Evolutionary conservation across 1,284 basidiomycete genomes (phyloP).

Genomic region (Ceratobasidium sp.): DNA sequence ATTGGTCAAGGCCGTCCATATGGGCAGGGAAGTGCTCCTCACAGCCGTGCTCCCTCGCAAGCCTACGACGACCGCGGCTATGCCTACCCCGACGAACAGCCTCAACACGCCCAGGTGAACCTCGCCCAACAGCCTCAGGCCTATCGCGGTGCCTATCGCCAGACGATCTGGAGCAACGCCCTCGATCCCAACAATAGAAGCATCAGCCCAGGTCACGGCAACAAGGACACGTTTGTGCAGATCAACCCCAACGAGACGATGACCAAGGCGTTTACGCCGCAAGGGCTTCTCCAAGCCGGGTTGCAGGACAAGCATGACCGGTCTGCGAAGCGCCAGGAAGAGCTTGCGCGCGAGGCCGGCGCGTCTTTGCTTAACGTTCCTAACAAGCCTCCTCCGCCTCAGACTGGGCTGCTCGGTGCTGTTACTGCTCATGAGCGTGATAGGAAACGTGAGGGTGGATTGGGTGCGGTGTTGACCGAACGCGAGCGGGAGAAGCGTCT

Average conservation of each 20-base stretch:
- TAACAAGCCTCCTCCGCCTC: constrained; percentile 93
- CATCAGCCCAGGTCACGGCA: constrained; percentile 57
- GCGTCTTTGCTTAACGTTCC: constrained; percentile 94
- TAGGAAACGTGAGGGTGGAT: constrained; percentile 92
- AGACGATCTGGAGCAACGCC: constrained; percentile 85
- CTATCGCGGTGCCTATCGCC: constrained; percentile 57
- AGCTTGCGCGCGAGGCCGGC: constrained; percentile 90
- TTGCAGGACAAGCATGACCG: constrained; percentile 96
- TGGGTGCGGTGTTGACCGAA: constrained; percentile 94
- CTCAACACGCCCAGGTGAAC: constrained; percentile 48
- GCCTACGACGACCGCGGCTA: constrained; percentile 58
- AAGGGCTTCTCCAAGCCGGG: constrained; percentile 94
- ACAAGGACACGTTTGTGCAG: constrained; percentile 83
- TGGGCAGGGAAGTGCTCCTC: constrained; percentile 16
- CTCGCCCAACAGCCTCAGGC: constrained; percentile 35
- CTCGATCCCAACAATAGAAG: constrained; percentile 75
- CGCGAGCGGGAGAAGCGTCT: constrained; percentile 91
- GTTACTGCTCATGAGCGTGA: constrained; percentile 96
- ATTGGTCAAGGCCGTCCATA: constrained; percentile 39
- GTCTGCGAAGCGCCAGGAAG: constrained; percentile 94
- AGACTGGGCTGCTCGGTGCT: constrained; percentile 94
- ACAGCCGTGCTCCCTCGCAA: constrained; percentile 45
- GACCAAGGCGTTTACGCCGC: constrained; percentile 94
- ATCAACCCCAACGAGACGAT: constrained; percentile 78
- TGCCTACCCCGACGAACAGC: constrained; percentile 45